Evolutionary conservation across 1,284 basidiomycete species (phyloP).

Genomic region (Leccinum insolens): DNA sequence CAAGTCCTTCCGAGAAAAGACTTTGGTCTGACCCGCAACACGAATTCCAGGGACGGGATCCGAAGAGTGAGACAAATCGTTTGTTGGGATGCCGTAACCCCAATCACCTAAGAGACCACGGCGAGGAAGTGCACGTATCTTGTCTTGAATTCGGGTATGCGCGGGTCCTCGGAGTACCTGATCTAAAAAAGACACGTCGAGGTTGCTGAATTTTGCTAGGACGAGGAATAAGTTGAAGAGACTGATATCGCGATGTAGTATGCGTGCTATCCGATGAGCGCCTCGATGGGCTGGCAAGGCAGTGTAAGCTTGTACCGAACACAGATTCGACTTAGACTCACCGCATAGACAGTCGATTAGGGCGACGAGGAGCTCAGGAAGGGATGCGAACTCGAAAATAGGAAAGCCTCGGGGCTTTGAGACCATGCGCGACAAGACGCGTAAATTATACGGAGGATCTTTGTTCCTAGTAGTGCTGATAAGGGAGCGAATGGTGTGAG

Average conservation of each 20-base stretch:
- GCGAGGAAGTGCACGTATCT: neutral
- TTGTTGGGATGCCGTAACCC: conserved; percentile 1
- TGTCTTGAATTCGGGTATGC: neutral
- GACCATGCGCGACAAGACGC: neutral
- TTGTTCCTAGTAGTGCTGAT: neutral
- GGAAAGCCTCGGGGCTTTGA: neutral
- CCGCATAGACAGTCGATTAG: neutral
- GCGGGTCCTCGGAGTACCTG: neutral
- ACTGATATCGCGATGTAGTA: conserved; percentile 13
- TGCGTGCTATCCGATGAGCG: neutral
- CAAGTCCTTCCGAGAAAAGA: neutral
- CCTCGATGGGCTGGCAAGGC: conserved; percentile 4
- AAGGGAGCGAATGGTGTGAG: conserved; percentile 1
- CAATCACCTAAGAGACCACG: conserved; percentile 9
- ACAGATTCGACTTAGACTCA: neutral
- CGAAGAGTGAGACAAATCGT: too few species aligned
- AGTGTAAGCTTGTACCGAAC: neutral
- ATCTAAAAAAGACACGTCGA: neutral
- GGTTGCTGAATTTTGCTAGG: neutral
- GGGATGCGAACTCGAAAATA: neutral
- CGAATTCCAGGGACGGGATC: neutral
- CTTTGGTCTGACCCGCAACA: neutral
- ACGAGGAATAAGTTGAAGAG: conserved; percentile 11
- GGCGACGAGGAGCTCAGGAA: neutral
- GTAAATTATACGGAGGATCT: neutral